Evolutionary conservation across 768 basidiomycete species (phyloP), one percentile per base, ranked within the genome.

Genomic region (Tulasnella sp.): DNA sequence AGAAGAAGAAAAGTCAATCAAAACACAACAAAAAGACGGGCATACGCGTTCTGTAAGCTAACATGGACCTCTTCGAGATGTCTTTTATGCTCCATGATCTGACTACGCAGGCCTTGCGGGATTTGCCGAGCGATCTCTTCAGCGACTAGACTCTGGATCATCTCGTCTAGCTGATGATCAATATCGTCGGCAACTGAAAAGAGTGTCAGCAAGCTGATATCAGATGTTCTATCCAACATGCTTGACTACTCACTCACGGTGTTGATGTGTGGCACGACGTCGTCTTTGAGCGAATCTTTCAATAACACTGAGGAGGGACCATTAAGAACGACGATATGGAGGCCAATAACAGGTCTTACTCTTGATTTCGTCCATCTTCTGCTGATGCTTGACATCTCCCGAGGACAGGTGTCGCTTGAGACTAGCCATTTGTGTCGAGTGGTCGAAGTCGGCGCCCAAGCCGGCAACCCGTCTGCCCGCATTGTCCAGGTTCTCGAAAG

Each of bases 1-100:
- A n/a, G n/a, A n/a, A n/a, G 5, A n/a, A n/a, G 40, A 19, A 47
- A 34, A 4, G 12, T 67, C 37, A 66, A 14, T 35, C 41, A 62
- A 29, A n/a, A n/a, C n/a, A n/a, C n/a, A n/a, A n/a, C 40, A 41
- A 34, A 2, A 26, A 36, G 37, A 29, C 34, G 29, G 26, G 81
- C 86, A 74, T 75, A 88, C 88, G 86, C 86, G 76, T 89, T 88
- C 75, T 87, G 84, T 11, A 88, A 79, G 11, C 82, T 78, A 22
- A 81, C 78, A 67, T 83, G 82, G 29, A 85, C 80, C 69, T 83
- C 79, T 29, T 84, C 83, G 9, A 88, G 80, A 75, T 86, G 81
- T 7, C 73, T 76, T 74, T 82, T 82, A 72, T 84, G 83, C n/a
- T 78, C 74, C 7, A 78, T 79, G 0, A 88, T 78, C 72, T 87